A percentile compares a stretch with the other conserved stretches of the same genome.
These are phyloP conservation scores for Psophocarpus tetragonolobus DNA, from an alignment of 306 rosid genomes.

Conservation along the genomic window DNA sequence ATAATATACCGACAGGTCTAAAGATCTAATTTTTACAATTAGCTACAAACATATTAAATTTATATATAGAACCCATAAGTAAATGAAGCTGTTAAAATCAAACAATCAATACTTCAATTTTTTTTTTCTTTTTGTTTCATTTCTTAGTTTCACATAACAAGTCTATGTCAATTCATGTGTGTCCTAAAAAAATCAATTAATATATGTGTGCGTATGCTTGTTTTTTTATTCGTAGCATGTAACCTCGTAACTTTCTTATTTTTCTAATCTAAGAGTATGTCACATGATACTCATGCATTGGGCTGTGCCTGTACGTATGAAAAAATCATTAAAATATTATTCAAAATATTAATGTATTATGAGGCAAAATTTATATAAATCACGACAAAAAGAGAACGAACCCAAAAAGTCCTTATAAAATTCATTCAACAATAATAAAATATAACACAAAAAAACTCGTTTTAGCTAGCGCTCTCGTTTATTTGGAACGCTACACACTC, in stretches of 20 bases:
- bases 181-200: too few relatives aligned
- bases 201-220: too few relatives aligned
- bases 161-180: too few relatives aligned
- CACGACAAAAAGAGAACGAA: background rate
- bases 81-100: too few relatives aligned
- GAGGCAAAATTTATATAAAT: background rate
- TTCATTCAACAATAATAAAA: background rate
- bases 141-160: background rate
- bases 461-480: slow-evolving; percentile 8
- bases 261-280: too few relatives aligned
- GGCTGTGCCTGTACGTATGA: too few relatives aligned
- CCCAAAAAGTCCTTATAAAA: background rate
- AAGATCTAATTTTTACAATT: background rate
- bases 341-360: background rate
- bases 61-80: background rate
- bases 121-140: too few relatives aligned
- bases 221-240: too few relatives aligned
- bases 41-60: background rate
- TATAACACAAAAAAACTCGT: background rate
- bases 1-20: background rate
- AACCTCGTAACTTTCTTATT: too few relatives aligned
- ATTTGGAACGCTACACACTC: slow-evolving; percentile 23
- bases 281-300: too few relatives aligned
- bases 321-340: too few relatives aligned
- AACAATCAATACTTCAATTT: too few relatives aligned